These are phyloP conservation scores for Perkinsus marinus DNA, from an alignment of 169 alveolate genomes.

Conservation along the genomic window DNA sequence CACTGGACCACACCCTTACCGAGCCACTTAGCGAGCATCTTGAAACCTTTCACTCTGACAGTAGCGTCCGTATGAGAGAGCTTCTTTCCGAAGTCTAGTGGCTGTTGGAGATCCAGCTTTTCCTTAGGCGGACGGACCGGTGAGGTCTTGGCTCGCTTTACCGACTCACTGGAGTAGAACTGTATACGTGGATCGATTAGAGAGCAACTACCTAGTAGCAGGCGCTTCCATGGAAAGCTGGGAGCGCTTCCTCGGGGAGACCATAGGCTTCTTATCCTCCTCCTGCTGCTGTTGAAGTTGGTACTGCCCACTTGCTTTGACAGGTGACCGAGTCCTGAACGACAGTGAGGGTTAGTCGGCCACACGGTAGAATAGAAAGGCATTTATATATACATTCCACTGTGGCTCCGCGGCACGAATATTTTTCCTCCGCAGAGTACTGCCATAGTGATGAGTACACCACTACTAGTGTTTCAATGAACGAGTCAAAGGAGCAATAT, in stretches of 20 bases:
- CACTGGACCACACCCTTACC: background rate
- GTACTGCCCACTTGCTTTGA: too few relatives aligned
- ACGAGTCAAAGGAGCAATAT: too few relatives aligned
- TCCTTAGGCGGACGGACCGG: background rate
- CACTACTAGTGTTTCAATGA: too few relatives aligned
- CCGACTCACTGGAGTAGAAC: background rate
- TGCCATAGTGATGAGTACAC: too few relatives aligned
- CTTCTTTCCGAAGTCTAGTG: background rate
- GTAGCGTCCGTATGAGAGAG: background rate
- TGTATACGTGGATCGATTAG: background rate
- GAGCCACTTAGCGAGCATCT: background rate
- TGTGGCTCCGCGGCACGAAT: too few relatives aligned
- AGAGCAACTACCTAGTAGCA: background rate
- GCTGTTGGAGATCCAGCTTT: background rate
- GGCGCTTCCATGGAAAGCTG: background rate
- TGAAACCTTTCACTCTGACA: background rate
- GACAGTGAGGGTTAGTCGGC: too few relatives aligned
- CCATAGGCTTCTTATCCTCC: background rate
- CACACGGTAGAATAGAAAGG: too few relatives aligned
- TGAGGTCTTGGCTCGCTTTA: background rate
- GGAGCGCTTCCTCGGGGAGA: background rate
- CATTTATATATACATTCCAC: too few relatives aligned
- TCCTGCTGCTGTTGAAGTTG: background rate
- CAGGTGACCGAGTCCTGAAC: too few relatives aligned
- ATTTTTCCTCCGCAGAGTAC: too few relatives aligned